phyloP scores from a whole-genome alignment of 2,329 filamentous ascomycete species.

The Beauveria sp. region DNA sequence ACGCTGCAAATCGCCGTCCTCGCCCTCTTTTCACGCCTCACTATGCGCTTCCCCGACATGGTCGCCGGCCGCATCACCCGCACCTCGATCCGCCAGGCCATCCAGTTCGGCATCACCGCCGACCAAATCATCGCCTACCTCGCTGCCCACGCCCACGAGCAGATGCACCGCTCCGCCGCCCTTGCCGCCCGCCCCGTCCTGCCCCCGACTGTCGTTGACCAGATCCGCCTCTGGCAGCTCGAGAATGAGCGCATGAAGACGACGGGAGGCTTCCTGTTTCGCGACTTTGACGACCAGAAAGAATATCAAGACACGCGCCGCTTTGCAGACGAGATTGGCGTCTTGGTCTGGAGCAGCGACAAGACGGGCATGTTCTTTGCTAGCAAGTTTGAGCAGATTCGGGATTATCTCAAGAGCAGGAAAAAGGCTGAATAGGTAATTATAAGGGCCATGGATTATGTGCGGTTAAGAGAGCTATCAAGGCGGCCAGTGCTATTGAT shows the following conservation, averaged over 20 bases:
- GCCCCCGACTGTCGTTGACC: conserved; percentile 92
- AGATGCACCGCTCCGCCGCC: conserved; percentile 67
- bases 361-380: conserved; percentile 81
- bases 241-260: conserved; percentile 92
- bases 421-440: conserved; percentile 39
- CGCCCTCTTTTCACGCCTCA: conserved; percentile 78
- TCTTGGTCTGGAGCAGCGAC: conserved; percentile 81
- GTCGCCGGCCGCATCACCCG: conserved; percentile 84
- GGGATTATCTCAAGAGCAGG: conserved; percentile 65
- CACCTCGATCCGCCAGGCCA: conserved; percentile 78
- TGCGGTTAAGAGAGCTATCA: no score
- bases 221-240: conserved; percentile 95
- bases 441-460: no score
- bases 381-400: conserved; percentile 81
- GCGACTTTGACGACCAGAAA: conserved; percentile 67
- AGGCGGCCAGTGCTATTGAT: no score
- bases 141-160: conserved; percentile 84
- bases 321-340: conserved; percentile 86
- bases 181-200: conserved; percentile 61
- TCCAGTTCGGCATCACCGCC: conserved; percentile 83
- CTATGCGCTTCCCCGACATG: conserved; percentile 89
- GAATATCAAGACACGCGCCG: conserved; percentile 65
- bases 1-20: conserved; percentile 92
- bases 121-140: conserved; percentile 95
- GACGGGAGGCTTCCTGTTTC: conserved; percentile 77